Conservation (phyloP, 257 asterid genomes). For the Lavandula angustifolia region DNA sequence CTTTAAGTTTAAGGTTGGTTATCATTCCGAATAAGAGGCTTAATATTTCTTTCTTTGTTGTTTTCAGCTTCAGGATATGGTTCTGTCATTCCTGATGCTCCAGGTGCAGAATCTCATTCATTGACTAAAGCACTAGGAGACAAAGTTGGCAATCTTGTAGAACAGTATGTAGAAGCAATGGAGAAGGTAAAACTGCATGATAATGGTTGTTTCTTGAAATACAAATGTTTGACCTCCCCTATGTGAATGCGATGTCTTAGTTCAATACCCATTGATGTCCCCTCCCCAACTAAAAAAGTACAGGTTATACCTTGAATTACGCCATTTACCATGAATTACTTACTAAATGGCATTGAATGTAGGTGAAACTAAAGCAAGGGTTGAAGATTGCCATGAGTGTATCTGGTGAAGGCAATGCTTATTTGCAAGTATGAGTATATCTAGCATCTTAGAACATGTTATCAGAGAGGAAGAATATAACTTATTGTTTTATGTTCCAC, state of each 20-base stretch:
- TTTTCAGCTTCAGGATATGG: conserved; percentile 85
- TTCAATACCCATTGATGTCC: neutral
- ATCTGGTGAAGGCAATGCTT: conserved; percentile 93
- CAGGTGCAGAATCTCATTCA: conserved; percentile 70
- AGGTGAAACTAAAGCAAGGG: conserved; percentile 96
- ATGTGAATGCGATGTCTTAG: neutral
- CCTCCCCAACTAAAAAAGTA: neutral
- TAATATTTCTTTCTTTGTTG: conserved; percentile 23
- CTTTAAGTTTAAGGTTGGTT: conserved; percentile 4
- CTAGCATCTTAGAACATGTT: conserved; percentile 18
- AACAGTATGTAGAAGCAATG: conserved; percentile 83
- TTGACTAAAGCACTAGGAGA: conserved; percentile 69
- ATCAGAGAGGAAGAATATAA: conserved; percentile 4
- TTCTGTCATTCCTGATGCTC: conserved; percentile 78
- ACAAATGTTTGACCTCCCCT: neutral
- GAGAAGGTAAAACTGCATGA: conserved; percentile 67
- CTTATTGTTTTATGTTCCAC: conserved; percentile 20
- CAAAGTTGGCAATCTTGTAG: conserved; percentile 63
- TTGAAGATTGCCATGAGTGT: conserved; percentile 87
- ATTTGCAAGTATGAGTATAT: conserved; percentile 68
- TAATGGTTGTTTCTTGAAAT: conserved; percentile 3
- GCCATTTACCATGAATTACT: conserved; percentile 25
- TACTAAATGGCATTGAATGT: conserved; percentile 29
- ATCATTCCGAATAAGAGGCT: conserved; percentile 4
- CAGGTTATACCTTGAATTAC: conserved; percentile 18